A percentile compares a stretch with the other conserved stretches of the same genome.
phyloP scores from a whole-genome alignment of 2,329 filamentous ascomycete species.

The Hirsutella rhossiliensis region DNA sequence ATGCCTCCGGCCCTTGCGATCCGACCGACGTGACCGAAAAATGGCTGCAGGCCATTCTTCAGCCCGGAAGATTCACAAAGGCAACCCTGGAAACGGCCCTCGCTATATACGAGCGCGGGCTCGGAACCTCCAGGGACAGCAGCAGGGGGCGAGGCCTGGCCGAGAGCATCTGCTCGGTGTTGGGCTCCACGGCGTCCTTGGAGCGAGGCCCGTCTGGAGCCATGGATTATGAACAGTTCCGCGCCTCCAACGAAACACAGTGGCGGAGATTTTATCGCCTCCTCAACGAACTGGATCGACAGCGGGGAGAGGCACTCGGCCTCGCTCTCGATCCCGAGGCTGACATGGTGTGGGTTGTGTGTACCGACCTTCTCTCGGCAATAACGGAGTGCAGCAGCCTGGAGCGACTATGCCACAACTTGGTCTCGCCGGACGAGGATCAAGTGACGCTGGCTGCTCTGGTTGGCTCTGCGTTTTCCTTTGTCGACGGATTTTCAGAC shows the following conservation, averaged over 20 bases:
- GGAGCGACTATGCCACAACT: slow-evolving; percentile 66
- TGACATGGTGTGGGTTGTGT: slow-evolving; percentile 71
- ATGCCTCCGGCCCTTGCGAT: slow-evolving; percentile 49
- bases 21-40: slow-evolving; percentile 63
- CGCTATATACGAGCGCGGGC: slow-evolving; percentile 63
- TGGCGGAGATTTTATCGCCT: slow-evolving; percentile 88
- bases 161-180: slow-evolving; percentile 62
- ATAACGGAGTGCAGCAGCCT: slow-evolving; percentile 68
- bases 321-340: slow-evolving; percentile 60
- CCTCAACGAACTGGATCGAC: slow-evolving; percentile 73
- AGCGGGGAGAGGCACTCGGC: slow-evolving; percentile 69
- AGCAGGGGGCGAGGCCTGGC: slow-evolving; percentile 47
- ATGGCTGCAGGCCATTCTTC: slow-evolving; percentile 77
- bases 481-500: slow-evolving; percentile 59
- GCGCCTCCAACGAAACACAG: slow-evolving; percentile 62
- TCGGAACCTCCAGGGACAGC: slow-evolving; percentile 22
- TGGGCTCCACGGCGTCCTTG: slow-evolving; percentile 57
- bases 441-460: slow-evolving; percentile 47
- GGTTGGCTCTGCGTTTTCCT: slow-evolving; percentile 55
- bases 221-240: slow-evolving; percentile 66
- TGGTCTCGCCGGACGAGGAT: slow-evolving; percentile 36
- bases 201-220: slow-evolving; percentile 48
- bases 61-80: slow-evolving; percentile 69
- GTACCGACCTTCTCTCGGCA: slow-evolving; percentile 69
- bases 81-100: slow-evolving; percentile 76